phyloP scores from a whole-genome alignment of 768 basidiomycete species.

The Cystobasidium onofrii region DNA sequence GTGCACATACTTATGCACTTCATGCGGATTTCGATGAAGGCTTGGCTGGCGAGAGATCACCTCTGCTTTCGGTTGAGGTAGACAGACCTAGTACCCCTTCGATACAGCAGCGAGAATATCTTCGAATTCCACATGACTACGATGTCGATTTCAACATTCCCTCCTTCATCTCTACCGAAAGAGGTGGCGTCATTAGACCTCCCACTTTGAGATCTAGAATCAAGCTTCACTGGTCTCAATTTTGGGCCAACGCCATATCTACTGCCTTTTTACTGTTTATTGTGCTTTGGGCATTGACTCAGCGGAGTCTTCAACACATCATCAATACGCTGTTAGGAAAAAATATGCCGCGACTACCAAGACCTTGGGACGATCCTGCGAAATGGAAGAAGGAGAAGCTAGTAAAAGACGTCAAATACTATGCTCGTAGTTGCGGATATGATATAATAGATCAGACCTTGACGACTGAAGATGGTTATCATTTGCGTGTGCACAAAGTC shows the following conservation, averaged over 20 bases:
- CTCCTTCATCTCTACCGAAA: conserved; percentile 35
- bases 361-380: conserved; percentile 48
- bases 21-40: neutral
- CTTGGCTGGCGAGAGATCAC: conserved; percentile 14
- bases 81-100: conserved; percentile 29
- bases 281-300: conserved; percentile 48
- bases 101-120: conserved; percentile 11
- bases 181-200: conserved; percentile 33
- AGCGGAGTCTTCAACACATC: conserved; percentile 34
- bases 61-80: conserved; percentile 29
- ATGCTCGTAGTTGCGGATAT: conserved; percentile 49
- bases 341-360: conserved; percentile 40
- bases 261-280: conserved; percentile 49
- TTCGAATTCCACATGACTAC: conserved; percentile 26
- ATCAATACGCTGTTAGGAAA: conserved; percentile 39
- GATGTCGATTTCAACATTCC: conserved; percentile 14
- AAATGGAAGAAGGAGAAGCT: conserved; percentile 48
- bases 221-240: conserved; percentile 46
- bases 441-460: conserved; percentile 50
- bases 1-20: neutral
- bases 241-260: conserved; percentile 46
- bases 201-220: conserved; percentile 35
- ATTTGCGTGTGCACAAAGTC: conserved; percentile 46
- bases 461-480: conserved; percentile 52
- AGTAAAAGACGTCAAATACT: conserved; percentile 50